Conservation (phyloP, 2,329 filamentous ascomycete species). For the Cytospora paraplurivora region DNA sequence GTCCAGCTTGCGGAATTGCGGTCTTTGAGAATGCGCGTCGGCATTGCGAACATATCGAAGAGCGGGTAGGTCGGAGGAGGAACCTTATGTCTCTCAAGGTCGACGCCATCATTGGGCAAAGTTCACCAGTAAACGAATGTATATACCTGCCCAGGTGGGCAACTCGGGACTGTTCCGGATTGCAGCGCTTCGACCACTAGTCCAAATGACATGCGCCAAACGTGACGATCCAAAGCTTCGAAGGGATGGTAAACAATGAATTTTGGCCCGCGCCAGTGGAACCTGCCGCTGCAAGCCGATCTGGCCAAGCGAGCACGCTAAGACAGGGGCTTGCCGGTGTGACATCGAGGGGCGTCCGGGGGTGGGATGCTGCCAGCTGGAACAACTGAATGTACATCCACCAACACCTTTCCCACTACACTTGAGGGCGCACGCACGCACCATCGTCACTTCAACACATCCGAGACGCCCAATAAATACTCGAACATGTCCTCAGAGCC, state of each 20-base stretch:
- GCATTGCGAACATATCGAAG: slow-evolving; percentile 49
- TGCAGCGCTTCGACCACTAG: neutral
- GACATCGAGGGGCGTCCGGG: slow-evolving; percentile 20
- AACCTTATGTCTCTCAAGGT: slow-evolving; percentile 9
- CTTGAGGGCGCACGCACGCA: slow-evolving; percentile 20
- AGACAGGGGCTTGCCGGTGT: slow-evolving; percentile 23
- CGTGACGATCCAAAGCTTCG: slow-evolving; percentile 1
- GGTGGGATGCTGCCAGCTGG: slow-evolving; percentile 28
- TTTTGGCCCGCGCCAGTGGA: slow-evolving; percentile 23
- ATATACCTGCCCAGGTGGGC: neutral
- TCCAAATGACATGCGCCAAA: slow-evolving; percentile 1
- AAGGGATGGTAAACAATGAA: slow-evolving; percentile 14
- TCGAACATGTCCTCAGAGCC: slow-evolving; percentile 30
- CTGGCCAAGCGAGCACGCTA: slow-evolving; percentile 22
- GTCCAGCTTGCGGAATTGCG: slow-evolving; percentile 60
- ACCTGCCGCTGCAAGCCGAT: slow-evolving; percentile 26
- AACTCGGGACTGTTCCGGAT: neutral
- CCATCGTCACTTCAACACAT: slow-evolving; percentile 11
- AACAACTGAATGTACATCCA: slow-evolving; percentile 14
- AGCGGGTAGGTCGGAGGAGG: slow-evolving; percentile 16
- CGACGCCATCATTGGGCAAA: slow-evolving; percentile 22
- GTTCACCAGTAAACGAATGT: neutral
- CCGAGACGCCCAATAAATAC: neutral
- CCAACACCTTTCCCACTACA: slow-evolving; percentile 3
- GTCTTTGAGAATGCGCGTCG: slow-evolving; percentile 52